Conservation (phyloP, 116 monocot genomes). For the Thalassia testudinum region DNA sequence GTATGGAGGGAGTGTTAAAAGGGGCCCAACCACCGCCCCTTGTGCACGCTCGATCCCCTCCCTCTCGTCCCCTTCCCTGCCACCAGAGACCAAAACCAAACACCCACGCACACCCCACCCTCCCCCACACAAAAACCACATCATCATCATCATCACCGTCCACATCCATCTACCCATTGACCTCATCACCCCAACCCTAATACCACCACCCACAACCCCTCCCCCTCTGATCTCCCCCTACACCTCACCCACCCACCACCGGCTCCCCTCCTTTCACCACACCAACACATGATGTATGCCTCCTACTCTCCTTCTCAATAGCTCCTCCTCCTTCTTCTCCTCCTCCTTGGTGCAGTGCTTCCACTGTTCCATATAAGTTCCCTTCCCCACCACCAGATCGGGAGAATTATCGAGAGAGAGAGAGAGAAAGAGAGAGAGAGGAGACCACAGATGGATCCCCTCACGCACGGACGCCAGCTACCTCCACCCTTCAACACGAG, state of each 20-base stretch:
- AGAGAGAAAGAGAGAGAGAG: neutral
- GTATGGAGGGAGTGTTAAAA: too few relatives aligned
- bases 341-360: neutral
- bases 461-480: conserved; percentile 27
- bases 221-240: neutral
- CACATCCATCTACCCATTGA: conserved; percentile 1
- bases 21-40: too few relatives aligned
- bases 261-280: neutral
- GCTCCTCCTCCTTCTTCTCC: neutral
- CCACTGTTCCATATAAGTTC: neutral
- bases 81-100: too few relatives aligned
- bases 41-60: too few relatives aligned
- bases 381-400: neutral
- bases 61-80: too few relatives aligned
- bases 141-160: neutral
- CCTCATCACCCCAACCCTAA: conserved; percentile 2
- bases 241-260: neutral
- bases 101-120: conserved; percentile 2
- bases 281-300: too few relatives aligned
- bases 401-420: neutral
- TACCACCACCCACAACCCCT: neutral
- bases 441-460: conserved; percentile 34
- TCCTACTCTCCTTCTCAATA: too few relatives aligned
- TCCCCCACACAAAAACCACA: neutral
- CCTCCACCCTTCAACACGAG: conserved; percentile 49